phyloP scores from a whole-genome alignment of 2,329 filamentous ascomycete species.

The Pezicula radicicola region DNA sequence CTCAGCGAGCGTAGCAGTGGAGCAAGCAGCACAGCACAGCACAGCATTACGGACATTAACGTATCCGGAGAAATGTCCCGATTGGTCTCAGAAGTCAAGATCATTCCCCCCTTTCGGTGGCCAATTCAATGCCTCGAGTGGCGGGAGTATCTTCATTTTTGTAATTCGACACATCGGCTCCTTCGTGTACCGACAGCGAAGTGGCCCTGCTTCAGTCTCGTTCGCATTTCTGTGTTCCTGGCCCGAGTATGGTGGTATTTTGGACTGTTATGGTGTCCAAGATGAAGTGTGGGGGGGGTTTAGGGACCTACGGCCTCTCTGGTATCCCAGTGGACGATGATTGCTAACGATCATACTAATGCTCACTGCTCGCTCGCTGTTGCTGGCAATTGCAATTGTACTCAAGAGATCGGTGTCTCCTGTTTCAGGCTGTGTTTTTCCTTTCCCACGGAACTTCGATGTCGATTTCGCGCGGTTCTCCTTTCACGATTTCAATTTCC shows the following conservation, averaged over 20 bases:
- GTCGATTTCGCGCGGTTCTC: slow-evolving; percentile 21
- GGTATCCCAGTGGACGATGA: not conserved
- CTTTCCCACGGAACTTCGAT: slow-evolving; percentile 24
- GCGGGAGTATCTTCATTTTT: too few species aligned
- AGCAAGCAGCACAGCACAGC: slow-evolving; percentile 37
- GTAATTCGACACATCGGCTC: too few species aligned
- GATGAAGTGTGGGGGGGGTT: not conserved
- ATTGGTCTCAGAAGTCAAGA: too few species aligned
- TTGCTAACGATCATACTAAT: slow-evolving; percentile 35
- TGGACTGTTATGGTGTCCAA: too few species aligned
- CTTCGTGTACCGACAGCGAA: too few species aligned
- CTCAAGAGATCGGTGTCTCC: slow-evolving; percentile 11
- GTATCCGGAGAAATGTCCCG: too few species aligned
- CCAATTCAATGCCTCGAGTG: too few species aligned
- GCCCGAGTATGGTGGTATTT: too few species aligned
- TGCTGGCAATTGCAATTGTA: slow-evolving; percentile 33
- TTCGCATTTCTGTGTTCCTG: too few species aligned
- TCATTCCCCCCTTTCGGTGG: too few species aligned
- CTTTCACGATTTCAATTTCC: slow-evolving; percentile 35
- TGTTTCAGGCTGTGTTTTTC: slow-evolving; percentile 22
- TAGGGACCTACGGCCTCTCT: not conserved
- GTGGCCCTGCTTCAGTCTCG: too few species aligned
- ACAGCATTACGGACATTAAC: slow-evolving; percentile 7
- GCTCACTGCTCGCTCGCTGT: slow-evolving; percentile 60
- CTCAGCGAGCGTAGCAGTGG: slow-evolving; percentile 53